Base-by-base conservation (phyloP, 306 rosid species). In the Casuarina equisetifolia region DNA sequence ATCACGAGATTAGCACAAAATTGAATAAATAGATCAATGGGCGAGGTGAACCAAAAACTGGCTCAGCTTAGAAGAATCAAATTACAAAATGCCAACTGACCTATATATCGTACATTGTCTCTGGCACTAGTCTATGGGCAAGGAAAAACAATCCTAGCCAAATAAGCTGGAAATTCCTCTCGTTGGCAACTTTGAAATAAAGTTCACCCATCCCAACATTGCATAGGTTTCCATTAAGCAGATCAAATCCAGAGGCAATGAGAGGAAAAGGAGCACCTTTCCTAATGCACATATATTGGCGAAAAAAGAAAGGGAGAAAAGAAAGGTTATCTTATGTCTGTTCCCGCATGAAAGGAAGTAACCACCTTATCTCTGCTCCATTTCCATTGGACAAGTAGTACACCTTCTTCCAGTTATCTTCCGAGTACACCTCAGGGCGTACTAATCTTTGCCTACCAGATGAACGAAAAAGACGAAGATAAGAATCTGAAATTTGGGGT, bases 331-430 rank as follows among this genome's bases (percentile, higher is more conserved):
- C 61, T 38, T 80, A 43, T 70, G 84, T 69, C 48, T 20, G 80
- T 86, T 82, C 86, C 71, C 83, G 85, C 98, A 92, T 95, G 77
- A 89, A 86, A 62, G 98, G 93, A 76, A 81, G 83, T 75, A 95
- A 78, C 68, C 91, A 87, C 84, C 98, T 90, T 84, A 95, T 88
- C 84, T 95, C 98, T 69, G 92, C 70, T 81, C 97, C 98, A 82
- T 95, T 95, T 83, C 97, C 98, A 75, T 91, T 91, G 35, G 93
- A 78, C 77, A 95, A 81, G 82, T 86, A 92, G 83, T 92, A 91
- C 69, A 95, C 48, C 80, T 87, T 95, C 87, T 89, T 92, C 97
- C 98, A 95, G 68, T 77, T 91, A 46, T 92, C 97, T 70, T 95
- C 98, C 3, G 97, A 79, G 89, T 92, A 92, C 66, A 76, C 89